A percentile compares a stretch with the other conserved stretches of the same genome.
phyloP scores from a whole-genome alignment of 495 filamentous ascomycete genomes.

The Corynascus novoguineensis region DNA sequence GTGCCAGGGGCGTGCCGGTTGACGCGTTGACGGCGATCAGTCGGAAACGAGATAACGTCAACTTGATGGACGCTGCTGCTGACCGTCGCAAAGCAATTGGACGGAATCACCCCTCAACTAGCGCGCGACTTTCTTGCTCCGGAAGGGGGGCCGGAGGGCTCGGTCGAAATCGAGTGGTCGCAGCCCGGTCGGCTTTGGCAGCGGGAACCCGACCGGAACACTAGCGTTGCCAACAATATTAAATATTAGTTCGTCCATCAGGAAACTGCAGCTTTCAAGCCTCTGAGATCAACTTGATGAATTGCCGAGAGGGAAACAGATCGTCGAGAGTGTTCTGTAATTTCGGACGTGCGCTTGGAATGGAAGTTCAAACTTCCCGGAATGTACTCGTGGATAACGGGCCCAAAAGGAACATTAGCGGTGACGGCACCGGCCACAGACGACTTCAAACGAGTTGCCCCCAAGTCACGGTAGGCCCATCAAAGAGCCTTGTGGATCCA shows the following conservation, averaged over 20 bases:
- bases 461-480: too few relatives aligned
- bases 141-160: neutral
- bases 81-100: neutral
- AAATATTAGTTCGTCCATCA: slow-evolving; percentile 5
- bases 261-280: neutral
- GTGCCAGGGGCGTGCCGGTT: too few relatives aligned
- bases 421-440: neutral
- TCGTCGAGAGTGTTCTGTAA: neutral
- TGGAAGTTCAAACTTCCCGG: too few relatives aligned
- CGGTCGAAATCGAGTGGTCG: slow-evolving; percentile 8
- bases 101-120: neutral
- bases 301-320: neutral
- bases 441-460: neutral
- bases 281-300: neutral
- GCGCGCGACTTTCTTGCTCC: neutral
- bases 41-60: slow-evolving; percentile 13
- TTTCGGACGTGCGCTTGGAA: slow-evolving; percentile 7
- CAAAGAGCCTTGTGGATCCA: neutral
- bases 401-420: too few relatives aligned
- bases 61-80: neutral
- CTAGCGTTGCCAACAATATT: too few relatives aligned
- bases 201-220: neutral
- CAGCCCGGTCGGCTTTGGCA: neutral
- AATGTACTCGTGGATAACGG: too few relatives aligned
- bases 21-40: slow-evolving; percentile 21